Evolutionary conservation across 2,329 filamentous ascomycete genomes (phyloP).

Genomic region (Colletotrichum sp.): DNA sequence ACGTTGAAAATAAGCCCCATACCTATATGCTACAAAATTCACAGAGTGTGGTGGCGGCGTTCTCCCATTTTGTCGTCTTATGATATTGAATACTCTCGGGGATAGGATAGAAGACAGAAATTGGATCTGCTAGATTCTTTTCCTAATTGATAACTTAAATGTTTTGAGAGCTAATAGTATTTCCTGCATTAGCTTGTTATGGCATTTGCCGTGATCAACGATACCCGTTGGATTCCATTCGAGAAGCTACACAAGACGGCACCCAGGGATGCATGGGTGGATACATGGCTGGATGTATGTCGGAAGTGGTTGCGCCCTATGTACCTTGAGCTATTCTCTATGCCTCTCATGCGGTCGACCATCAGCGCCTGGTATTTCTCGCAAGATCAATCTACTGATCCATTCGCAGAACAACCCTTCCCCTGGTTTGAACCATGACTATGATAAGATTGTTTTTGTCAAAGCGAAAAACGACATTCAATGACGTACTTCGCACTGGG

Average conservation of each 20-base stretch:
- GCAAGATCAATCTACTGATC: no score
- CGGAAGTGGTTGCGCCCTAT: background rate
- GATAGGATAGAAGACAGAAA: background rate
- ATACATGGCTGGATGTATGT: background rate
- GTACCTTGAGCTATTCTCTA: fast-evolving
- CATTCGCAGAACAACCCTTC: background rate
- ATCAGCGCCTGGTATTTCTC: no score
- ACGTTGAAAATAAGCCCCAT: background rate
- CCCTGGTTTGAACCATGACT: background rate
- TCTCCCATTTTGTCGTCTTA: background rate
- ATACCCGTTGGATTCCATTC: no score
- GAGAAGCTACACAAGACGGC: background rate
- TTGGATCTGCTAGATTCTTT: no score
- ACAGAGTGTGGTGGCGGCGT: fast-evolving
- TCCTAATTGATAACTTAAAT: no score
- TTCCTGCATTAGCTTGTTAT: no score
- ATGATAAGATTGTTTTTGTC: fast-evolving
- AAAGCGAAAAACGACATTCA: background rate
- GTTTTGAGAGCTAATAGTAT: no score
- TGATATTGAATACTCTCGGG: background rate
- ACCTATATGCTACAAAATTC: background rate
- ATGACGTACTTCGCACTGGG: background rate
- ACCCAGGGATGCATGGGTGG: background rate
- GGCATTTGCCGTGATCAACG: no score
- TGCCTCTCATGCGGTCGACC: background rate